Conservation (phyloP, 2,329 filamentous ascomycete genomes). For the Aspergillus transmontanensis region DNA sequence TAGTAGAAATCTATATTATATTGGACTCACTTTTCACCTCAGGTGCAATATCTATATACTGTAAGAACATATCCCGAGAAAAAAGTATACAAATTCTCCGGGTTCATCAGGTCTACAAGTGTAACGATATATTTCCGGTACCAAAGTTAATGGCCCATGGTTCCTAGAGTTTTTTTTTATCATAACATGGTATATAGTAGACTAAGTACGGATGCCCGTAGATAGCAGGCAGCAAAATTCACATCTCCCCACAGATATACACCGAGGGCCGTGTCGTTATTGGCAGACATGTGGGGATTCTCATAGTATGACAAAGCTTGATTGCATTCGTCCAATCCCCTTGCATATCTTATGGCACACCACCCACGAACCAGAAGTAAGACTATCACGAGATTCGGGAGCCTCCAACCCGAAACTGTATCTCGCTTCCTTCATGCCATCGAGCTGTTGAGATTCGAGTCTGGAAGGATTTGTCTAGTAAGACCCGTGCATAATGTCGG, state of each 20-base stretch:
- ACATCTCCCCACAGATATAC: not conserved
- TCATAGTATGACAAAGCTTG: not conserved
- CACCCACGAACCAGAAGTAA: not conserved
- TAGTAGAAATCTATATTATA: not conserved
- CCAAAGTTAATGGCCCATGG: no score
- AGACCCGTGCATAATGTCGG: not conserved
- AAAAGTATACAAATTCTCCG: no score
- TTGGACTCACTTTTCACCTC: not conserved
- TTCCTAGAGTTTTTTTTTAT: no score
- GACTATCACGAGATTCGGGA: not conserved
- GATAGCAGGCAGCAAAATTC: not conserved
- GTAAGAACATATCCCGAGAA: no score
- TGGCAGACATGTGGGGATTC: not conserved
- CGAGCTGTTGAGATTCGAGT: no score
- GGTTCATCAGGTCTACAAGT: no score
- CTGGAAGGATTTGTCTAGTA: not conserved
- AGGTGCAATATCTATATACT: no score
- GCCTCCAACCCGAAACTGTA: not conserved
- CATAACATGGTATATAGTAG: no score
- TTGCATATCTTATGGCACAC: not conserved
- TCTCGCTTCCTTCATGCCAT: not conserved
- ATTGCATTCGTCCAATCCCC: not conserved
- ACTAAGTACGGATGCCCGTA: no score
- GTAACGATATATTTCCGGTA: no score
- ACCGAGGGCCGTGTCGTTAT: not conserved